These are phyloP conservation scores for Aaosphaeria arxii DNA, from an alignment of 2,329 filamentous ascomycete species.

Conservation along the genomic window DNA sequence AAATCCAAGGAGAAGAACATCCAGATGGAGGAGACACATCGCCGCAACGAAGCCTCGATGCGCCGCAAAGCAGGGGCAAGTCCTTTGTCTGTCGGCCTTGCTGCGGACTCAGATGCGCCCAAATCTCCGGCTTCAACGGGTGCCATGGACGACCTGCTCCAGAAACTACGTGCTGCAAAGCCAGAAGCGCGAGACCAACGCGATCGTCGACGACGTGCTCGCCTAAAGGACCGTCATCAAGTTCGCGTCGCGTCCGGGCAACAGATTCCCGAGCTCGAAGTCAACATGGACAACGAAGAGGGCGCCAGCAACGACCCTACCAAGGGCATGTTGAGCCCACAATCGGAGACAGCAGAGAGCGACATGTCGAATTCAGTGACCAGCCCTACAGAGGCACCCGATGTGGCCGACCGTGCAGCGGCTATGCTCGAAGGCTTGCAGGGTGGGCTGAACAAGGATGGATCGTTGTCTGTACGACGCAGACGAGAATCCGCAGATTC, in stretches of 20 bases:
- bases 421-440: constrained; percentile 81
- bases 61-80: constrained; percentile 68
- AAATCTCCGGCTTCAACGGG: constrained; percentile 70
- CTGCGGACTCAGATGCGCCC: constrained; percentile 41
- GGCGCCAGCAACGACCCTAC: constrained; percentile 29
- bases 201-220: constrained; percentile 79
- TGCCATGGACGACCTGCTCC: constrained; percentile 92
- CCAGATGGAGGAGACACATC: constrained; percentile 73
- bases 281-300: constrained; percentile 46
- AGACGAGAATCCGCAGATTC: constrained; percentile 75
- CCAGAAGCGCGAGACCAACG: constrained; percentile 86
- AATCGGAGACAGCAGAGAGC: constrained; percentile 29
- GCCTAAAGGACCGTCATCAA: constrained; percentile 87
- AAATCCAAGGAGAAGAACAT: constrained; percentile 93
- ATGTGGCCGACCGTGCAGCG: constrained; percentile 82
- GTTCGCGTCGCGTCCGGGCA: constrained; percentile 87
- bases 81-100: constrained; percentile 54
- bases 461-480: constrained; percentile 55
- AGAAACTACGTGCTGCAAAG: constrained; percentile 90
- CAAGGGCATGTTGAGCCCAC: constrained; percentile 56
- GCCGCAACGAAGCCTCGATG: constrained; percentile 86
- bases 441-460: constrained; percentile 48
- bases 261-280: constrained; percentile 72
- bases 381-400: constrained; percentile 47
- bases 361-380: constrained; percentile 21